Percentiles rank a stretch among this genome's conserved stretches.
phyloP scores from a whole-genome alignment of 1,139 yeast species.

The Debaryomycetaceae sp. region DNA sequence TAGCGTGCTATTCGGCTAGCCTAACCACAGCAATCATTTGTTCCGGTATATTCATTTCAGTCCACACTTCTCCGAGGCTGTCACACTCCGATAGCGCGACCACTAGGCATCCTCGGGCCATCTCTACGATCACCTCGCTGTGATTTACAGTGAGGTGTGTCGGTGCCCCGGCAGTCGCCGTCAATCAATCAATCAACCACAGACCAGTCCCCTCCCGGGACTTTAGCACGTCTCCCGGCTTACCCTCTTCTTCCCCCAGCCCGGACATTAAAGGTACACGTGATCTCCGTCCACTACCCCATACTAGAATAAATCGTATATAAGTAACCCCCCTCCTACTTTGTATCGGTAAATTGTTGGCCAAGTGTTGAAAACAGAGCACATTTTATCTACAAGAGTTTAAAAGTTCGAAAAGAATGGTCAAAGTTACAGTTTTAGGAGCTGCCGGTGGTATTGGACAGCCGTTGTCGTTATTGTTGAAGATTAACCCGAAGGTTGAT shows the following conservation, averaged over 20 bases:
- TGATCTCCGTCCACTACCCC: constrained; percentile 1
- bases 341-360: neutral
- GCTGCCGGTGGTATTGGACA: constrained; percentile 99
- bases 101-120: too few relatives aligned
- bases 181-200: neutral
- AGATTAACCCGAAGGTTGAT: constrained; percentile 81
- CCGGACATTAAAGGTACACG: neutral
- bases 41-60: too few relatives aligned
- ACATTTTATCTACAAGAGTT: neutral
- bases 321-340: constrained; percentile 1
- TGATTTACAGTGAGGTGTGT: too few relatives aligned
- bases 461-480: constrained; percentile 87
- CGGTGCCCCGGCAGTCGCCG: too few relatives aligned
- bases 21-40: too few relatives aligned
- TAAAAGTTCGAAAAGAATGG: constrained; percentile 21
- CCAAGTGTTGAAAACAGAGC: neutral
- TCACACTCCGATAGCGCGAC: too few relatives aligned
- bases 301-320: constrained; percentile 1
- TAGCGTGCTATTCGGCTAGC: too few relatives aligned
- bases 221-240: neutral
- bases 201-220: neutral
- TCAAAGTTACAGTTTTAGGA: constrained; percentile 85
- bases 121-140: too few relatives aligned
- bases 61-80: too few relatives aligned
- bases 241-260: neutral